phyloP scores from a whole-genome alignment of 176 grass and related monocot species.

The Saccharum spontaneum region DNA sequence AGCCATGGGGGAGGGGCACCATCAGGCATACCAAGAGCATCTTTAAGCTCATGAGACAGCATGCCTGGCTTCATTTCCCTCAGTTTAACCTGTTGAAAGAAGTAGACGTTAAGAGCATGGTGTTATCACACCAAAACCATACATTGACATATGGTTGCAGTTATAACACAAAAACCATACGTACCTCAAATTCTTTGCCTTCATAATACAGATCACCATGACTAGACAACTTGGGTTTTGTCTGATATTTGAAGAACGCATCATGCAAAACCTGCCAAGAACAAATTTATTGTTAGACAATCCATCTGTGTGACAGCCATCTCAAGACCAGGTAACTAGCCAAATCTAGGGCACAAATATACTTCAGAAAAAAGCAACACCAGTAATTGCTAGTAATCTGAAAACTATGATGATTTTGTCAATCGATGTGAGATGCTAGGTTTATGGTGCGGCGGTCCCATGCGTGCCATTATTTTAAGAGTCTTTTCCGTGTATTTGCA shows the following conservation, averaged over 20 bases:
- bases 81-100: constrained; percentile 73
- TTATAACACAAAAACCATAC: neutral
- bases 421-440: no score
- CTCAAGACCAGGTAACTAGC: neutral
- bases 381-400: neutral
- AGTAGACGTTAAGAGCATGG: neutral
- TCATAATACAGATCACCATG: constrained; percentile 90
- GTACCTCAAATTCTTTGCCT: constrained; percentile 99
- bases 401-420: neutral
- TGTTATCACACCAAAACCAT: neutral
- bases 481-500: no score
- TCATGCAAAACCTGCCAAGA: constrained; percentile 73
- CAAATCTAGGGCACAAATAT: neutral
- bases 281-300: constrained; percentile 13
- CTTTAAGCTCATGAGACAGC: constrained; percentile 90
- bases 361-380: neutral
- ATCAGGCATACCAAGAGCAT: constrained; percentile 97
- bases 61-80: constrained; percentile 99
- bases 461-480: no score
- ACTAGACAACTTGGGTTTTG: constrained; percentile 83
- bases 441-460: no score
- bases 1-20: constrained; percentile 98
- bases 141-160: neutral
- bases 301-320: neutral
- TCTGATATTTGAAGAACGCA: constrained; percentile 99